phyloP scores from a whole-genome alignment of 106 monocot species.

The Dendrobium chrysotoxum region DNA sequence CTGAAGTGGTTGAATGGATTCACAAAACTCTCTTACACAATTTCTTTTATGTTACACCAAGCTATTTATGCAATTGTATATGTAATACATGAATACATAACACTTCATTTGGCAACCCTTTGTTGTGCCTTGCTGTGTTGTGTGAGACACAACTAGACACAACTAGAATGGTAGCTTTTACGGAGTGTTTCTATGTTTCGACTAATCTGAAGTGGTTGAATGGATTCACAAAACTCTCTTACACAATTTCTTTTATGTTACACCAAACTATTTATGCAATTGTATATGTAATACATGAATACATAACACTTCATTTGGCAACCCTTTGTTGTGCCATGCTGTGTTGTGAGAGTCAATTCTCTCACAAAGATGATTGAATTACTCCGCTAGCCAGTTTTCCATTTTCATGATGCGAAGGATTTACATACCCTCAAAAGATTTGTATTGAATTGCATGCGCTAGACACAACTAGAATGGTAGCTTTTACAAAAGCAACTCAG shows the following conservation, averaged over 20 bases:
- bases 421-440: background rate
- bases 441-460: background rate
- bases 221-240: background rate
- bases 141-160: background rate
- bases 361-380: background rate
- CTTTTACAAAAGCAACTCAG: background rate
- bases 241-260: background rate
- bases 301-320: background rate
- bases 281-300: background rate
- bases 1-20: background rate
- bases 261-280: background rate
- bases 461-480: background rate
- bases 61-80: background rate
- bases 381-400: background rate
- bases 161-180: background rate
- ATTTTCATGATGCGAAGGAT: background rate
- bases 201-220: background rate
- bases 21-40: background rate
- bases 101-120: background rate
- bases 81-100: background rate
- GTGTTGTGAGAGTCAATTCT: background rate
- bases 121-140: background rate
- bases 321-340: background rate
- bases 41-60: conserved; percentile 3
- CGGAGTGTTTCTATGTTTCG: background rate